Evolutionary conservation across 768 basidiomycete genomes (phyloP).

Genomic region (Phlebiopsis flavidoalba): DNA sequence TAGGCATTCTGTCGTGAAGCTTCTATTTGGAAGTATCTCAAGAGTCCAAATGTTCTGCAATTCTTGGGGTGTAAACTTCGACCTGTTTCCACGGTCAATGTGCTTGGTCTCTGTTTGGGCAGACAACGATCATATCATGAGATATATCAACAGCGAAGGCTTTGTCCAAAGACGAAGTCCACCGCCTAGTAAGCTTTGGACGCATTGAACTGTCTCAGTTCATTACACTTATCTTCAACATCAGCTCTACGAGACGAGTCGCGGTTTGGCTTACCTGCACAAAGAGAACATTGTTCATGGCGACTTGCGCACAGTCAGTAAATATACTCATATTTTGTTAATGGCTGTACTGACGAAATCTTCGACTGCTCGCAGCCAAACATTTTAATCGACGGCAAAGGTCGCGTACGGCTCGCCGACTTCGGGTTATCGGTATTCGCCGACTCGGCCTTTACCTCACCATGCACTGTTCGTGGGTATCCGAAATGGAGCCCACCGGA

Average conservation of each 20-base stretch:
- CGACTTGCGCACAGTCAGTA: neutral
- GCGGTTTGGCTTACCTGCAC: neutral
- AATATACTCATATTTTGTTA: neutral
- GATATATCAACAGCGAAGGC: neutral
- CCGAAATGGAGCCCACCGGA: neutral
- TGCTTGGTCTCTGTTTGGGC: neutral
- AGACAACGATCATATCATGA: neutral
- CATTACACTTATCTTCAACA: neutral
- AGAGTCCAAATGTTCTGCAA: neutral
- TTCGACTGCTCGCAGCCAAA: neutral
- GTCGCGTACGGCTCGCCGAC: neutral
- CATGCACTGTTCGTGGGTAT: neutral
- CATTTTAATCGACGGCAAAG: constrained; percentile 1
- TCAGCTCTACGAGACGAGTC: neutral
- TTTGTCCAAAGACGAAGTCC: neutral
- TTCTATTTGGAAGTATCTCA: neutral
- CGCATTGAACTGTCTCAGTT: neutral
- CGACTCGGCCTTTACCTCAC: neutral
- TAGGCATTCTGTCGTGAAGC: neutral
- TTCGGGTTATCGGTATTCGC: neutral
- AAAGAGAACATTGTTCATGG: neutral
- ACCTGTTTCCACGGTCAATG: neutral
- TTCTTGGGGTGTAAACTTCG: neutral
- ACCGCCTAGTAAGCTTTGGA: neutral
- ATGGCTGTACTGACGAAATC: neutral